phyloP scores from a whole-genome alignment of 2,329 filamentous ascomycete genomes.

The Microsporum ferrugineum region DNA sequence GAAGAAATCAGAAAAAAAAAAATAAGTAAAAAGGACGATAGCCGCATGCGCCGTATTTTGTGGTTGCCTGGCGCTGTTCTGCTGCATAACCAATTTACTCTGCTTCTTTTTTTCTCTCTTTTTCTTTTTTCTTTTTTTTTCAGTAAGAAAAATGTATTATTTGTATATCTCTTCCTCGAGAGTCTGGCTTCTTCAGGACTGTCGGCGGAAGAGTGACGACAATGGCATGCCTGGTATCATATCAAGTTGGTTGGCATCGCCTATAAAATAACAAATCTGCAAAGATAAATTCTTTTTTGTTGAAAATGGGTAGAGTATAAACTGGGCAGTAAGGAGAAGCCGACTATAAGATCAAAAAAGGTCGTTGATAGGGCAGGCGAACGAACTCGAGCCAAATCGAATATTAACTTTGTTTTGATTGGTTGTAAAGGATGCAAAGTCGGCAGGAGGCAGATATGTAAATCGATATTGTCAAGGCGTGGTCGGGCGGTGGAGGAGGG shows the following conservation, averaged over 20 bases:
- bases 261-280: neutral
- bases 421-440: neutral
- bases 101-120: neutral
- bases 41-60: neutral
- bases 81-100: neutral
- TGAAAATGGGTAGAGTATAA: neutral
- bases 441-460: neutral
- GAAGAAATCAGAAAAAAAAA: neutral
- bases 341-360: neutral
- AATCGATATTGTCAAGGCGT: neutral
- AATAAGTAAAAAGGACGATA: neutral
- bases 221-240: conserved; percentile 1
- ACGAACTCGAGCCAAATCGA: no score
- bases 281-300: neutral
- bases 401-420: neutral
- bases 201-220: neutral
- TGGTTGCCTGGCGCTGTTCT: neutral
- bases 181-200: neutral
- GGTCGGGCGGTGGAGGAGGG: neutral
- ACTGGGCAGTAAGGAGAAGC: neutral
- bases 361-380: no score
- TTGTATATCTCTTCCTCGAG: neutral
- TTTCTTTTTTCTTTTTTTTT: neutral
- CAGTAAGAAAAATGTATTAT: neutral
- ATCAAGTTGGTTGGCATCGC: neutral